These are phyloP conservation scores for Nicotiana tabacum DNA, from an alignment of 257 asterid genomes.

Conservation along the genomic window DNA sequence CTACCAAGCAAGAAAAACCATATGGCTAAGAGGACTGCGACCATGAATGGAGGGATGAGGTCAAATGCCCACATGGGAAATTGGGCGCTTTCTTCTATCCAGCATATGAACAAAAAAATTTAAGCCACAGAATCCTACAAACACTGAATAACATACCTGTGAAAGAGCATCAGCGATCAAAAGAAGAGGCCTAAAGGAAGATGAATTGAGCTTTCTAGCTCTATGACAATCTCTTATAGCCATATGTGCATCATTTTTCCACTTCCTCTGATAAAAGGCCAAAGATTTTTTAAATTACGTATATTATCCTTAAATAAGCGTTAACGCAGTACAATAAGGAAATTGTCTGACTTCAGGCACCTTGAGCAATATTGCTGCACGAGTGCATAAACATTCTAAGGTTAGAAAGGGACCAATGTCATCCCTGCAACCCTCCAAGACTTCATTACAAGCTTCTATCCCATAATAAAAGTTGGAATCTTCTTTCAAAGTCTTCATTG, in stretches of 20 bases:
- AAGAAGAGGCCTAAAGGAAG: slow-evolving; percentile 66
- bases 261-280: slow-evolving; percentile 51
- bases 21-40: neutral
- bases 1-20: neutral
- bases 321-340: neutral
- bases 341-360: slow-evolving; percentile 26
- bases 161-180: slow-evolving; percentile 79
- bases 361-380: slow-evolving; percentile 90
- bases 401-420: slow-evolving; percentile 57
- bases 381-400: slow-evolving; percentile 78
- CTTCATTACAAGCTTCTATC: slow-evolving; percentile 91
- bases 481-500: slow-evolving; percentile 59
- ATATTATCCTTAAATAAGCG: neutral
- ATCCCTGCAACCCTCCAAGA: slow-evolving; percentile 65
- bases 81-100: neutral
- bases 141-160: slow-evolving; percentile 43
- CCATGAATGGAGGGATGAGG: neutral
- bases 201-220: slow-evolving; percentile 65
- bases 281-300: neutral
- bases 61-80: neutral
- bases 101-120: neutral
- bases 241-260: slow-evolving; percentile 87
- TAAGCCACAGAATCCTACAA: neutral
- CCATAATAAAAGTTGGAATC: slow-evolving; percentile 59
- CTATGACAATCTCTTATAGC: slow-evolving; percentile 81